Conservation (phyloP, 2,329 filamentous ascomycete genomes). For the Zalaria sp. region DNA sequence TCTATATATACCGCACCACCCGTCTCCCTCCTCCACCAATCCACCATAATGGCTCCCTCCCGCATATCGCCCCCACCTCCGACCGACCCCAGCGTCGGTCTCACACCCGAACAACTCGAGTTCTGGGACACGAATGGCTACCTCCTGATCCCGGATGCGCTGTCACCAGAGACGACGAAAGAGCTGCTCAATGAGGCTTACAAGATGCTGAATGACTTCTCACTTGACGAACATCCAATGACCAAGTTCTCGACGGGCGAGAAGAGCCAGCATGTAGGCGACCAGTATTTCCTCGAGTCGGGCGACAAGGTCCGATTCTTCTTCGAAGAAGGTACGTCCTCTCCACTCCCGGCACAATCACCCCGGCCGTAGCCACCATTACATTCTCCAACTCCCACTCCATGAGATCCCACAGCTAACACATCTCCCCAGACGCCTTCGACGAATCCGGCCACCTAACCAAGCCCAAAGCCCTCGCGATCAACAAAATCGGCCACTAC, state of each 20-base stretch:
- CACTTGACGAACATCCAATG: constrained; percentile 74
- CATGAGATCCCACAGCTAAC: neutral
- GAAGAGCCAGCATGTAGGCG: constrained; percentile 66
- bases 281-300: constrained; percentile 82
- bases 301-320: constrained; percentile 93
- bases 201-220: constrained; percentile 58
- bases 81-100: constrained; percentile 29
- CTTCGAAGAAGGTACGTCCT: constrained; percentile 59
- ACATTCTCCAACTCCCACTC: neutral
- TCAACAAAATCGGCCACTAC: constrained; percentile 53
- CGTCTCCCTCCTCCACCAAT: neutral
- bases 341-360: neutral
- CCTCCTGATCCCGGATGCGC: constrained; percentile 68
- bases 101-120: constrained; percentile 56
- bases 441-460: constrained; percentile 46
- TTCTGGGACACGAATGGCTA: constrained; percentile 76
- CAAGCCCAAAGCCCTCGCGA: constrained; percentile 69
- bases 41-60: constrained; percentile 13
- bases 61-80: constrained; percentile 14
- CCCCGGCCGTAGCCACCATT: neutral
- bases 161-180: constrained; percentile 50
- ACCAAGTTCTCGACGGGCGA: constrained; percentile 84
- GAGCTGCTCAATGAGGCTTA: constrained; percentile 62
- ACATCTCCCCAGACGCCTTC: constrained; percentile 52
- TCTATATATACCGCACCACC: no score